A percentile compares a stretch with the other conserved stretches of the same genome.
phyloP scores from a whole-genome alignment of 306 rosid genomes.

The Inga laurina region DNA sequence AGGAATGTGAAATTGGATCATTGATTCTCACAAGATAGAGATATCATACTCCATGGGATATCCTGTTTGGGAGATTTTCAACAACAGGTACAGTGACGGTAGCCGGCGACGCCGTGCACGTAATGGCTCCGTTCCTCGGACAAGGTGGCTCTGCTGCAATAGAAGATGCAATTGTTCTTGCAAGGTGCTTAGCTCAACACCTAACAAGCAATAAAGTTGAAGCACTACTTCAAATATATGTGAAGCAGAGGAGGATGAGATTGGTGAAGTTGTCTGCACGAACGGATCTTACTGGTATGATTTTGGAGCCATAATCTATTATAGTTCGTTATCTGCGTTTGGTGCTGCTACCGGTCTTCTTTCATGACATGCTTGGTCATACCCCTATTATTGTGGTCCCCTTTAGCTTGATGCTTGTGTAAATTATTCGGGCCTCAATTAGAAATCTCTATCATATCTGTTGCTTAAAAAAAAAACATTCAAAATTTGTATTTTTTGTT shows the following conservation, averaged over 20 bases:
- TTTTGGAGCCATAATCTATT: neutral
- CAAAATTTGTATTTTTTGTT: no score
- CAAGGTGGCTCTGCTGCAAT: neutral
- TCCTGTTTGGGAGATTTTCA: neutral
- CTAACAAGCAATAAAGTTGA: neutral
- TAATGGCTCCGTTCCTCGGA: neutral
- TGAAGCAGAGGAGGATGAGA: slow-evolving; percentile 3
- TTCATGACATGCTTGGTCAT: neutral
- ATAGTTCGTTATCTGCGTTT: neutral
- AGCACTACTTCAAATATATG: neutral
- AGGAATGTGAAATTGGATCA: neutral
- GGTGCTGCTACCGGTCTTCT: neutral
- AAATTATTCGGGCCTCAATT: neutral
- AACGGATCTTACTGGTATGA: neutral
- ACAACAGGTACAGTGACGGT: neutral
- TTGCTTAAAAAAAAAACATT: neutral
- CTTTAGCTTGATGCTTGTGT: neutral
- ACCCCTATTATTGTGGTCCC: neutral
- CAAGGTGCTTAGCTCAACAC: neutral
- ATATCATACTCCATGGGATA: neutral
- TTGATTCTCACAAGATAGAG: neutral
- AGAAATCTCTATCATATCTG: neutral
- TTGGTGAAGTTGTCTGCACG: neutral
- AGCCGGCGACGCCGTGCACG: neutral
- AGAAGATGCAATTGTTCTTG: neutral